phyloP scores from a whole-genome alignment of 371 early-diverging fungal species.

The Mucor ambiguus region DNA sequence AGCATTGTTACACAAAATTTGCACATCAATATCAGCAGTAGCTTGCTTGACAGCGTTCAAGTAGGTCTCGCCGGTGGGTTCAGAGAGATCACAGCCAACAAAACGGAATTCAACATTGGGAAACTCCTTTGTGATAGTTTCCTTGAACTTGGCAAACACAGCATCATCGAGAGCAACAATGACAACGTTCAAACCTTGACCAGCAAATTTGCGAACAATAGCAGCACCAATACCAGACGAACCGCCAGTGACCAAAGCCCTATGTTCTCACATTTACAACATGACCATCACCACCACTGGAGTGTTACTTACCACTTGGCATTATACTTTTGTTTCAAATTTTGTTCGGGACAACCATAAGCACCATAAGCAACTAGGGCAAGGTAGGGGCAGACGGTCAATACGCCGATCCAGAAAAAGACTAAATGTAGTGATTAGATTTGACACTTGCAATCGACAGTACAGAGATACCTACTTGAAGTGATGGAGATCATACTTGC shows the following conservation, averaged over 20 bases:
- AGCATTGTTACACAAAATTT: slow-evolving; percentile 68
- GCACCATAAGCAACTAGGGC: slow-evolving; percentile 49
- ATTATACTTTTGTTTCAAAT: slow-evolving; percentile 61
- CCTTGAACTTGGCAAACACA: slow-evolving; percentile 40
- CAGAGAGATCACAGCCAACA: slow-evolving; percentile 57
- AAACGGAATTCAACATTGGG: slow-evolving; percentile 53
- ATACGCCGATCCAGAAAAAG: slow-evolving; percentile 50
- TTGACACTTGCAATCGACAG: not conserved
- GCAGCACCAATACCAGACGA: slow-evolving; percentile 67
- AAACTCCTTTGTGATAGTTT: slow-evolving; percentile 44
- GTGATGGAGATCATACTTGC: not conserved
- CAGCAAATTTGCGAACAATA: slow-evolving; percentile 57
- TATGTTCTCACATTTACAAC: slow-evolving; percentile 1
- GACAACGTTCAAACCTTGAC: slow-evolving; percentile 60
- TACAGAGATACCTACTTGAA: not conserved
- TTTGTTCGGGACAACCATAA: slow-evolving; percentile 55
- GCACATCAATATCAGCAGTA: slow-evolving; percentile 52
- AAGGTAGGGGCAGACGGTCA: slow-evolving; percentile 51
- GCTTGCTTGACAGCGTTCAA: slow-evolving; percentile 47
- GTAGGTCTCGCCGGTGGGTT: slow-evolving; percentile 39
- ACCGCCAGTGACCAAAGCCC: slow-evolving; percentile 62
- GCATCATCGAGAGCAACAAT: slow-evolving; percentile 61
- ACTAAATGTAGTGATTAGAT: slow-evolving; percentile 21
- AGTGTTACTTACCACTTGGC: slow-evolving; percentile 54
- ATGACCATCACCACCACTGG: not conserved